phyloP scores from a whole-genome alignment of 2,329 filamentous ascomycete species.

The Penicillium sp. region DNA sequence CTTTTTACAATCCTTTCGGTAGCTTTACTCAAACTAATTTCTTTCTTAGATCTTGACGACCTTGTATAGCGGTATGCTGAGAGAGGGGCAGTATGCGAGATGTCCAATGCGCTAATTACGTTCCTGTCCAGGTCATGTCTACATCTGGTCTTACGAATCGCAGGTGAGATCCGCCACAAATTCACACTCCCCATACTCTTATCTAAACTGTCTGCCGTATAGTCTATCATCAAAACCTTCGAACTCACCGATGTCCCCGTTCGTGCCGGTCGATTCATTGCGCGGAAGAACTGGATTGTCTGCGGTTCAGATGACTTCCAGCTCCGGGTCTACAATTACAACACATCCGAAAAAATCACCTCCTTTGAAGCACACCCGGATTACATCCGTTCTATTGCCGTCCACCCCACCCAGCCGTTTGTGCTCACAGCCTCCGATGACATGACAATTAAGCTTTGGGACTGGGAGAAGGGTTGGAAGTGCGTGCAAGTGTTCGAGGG shows the following conservation, averaged over 20 bases:
- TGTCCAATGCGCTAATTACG: constrained; percentile 27
- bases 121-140: constrained; percentile 73
- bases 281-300: constrained; percentile 98
- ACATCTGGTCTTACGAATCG: constrained; percentile 98
- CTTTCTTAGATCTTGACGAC: constrained; percentile 74
- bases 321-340: constrained; percentile 94
- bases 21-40: constrained; percentile 24
- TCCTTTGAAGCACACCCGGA: constrained; percentile 97
- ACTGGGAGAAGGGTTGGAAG: constrained; percentile 98
- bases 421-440: constrained; percentile 96
- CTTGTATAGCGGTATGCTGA: constrained; percentile 78
- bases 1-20: constrained; percentile 9
- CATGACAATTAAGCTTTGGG: constrained; percentile 98
- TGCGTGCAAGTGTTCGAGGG: constrained; percentile 96
- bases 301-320: constrained; percentile 93
- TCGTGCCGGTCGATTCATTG: constrained; percentile 91
- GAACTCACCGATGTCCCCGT: constrained; percentile 98
- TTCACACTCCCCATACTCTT: neutral
- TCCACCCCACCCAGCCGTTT: constrained; percentile 94
- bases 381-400: constrained; percentile 94
- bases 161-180: constrained; percentile 52
- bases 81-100: constrained; percentile 7
- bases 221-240: constrained; percentile 96
- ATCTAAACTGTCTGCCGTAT: constrained; percentile 25
- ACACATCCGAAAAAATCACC: constrained; percentile 97